phyloP scores from a whole-genome alignment of 768 basidiomycete species.

The Punctularia strigosozonata region DNA sequence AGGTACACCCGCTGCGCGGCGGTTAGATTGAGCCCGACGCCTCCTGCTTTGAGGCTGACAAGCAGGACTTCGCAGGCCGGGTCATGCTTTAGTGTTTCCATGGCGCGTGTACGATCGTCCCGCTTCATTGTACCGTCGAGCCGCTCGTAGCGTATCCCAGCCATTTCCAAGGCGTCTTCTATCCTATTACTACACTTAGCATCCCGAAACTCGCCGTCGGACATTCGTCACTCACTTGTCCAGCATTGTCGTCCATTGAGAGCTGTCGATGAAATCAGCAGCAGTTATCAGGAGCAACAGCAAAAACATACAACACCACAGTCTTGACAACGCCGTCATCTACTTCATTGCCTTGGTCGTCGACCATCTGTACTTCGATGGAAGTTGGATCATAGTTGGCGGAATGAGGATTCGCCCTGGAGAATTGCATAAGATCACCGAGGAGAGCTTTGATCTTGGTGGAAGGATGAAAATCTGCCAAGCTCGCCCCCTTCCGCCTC shows the following conservation, averaged over 20 bases:
- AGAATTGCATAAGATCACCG: constrained; percentile 69
- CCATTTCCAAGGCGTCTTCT: constrained; percentile 77
- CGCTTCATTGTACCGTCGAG: constrained; percentile 98
- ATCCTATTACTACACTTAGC: constrained; percentile 33
- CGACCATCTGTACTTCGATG: constrained; percentile 67
- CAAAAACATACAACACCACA: constrained; percentile 77
- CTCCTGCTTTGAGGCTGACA: constrained; percentile 93
- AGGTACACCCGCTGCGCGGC: constrained; percentile 89
- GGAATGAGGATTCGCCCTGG: constrained; percentile 77
- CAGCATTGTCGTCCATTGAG: constrained; percentile 92
- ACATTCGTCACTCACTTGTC: constrained; percentile 49
- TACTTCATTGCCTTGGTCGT: constrained; percentile 56
- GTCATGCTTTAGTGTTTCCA: constrained; percentile 87
- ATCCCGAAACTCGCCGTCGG: constrained; percentile 1
- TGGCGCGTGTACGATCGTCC: constrained; percentile 82
- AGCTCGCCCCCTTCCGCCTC: constrained; percentile 36
- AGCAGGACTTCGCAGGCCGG: constrained; percentile 87
- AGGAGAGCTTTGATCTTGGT: constrained; percentile 85
- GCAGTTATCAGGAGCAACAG: constrained; percentile 2
- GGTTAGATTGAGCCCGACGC: constrained; percentile 93
- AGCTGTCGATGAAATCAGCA: constrained; percentile 31
- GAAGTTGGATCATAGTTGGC: constrained; percentile 71
- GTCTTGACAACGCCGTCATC: constrained; percentile 76
- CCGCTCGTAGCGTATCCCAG: constrained; percentile 80
- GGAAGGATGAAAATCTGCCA: constrained; percentile 60